Conservation (phyloP, 108 stramenopile species). For the Aurantiochytrium sp. region DNA sequence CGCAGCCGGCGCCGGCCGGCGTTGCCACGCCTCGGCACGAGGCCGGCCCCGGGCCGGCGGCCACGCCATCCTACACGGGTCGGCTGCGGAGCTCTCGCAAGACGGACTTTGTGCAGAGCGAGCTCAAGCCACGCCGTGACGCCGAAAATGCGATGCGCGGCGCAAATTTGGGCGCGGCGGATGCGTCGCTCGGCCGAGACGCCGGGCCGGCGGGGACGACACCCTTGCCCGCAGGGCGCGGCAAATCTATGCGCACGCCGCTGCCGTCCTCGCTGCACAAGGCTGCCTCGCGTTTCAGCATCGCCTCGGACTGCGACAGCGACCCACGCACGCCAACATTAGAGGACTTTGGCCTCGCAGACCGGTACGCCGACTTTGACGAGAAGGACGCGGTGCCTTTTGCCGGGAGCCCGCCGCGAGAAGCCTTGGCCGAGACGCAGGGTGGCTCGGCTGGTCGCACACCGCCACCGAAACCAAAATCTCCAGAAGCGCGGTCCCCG, state of each 20-base stretch:
- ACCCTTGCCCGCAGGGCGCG: neutral
- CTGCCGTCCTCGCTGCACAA: neutral
- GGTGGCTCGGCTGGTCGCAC: too few species aligned
- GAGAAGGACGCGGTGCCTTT: neutral
- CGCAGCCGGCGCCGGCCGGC: neutral
- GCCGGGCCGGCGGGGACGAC: neutral
- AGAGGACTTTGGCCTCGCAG: neutral
- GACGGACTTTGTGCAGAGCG: neutral
- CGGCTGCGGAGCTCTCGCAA: neutral
- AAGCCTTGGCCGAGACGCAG: too few species aligned
- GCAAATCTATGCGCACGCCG: neutral
- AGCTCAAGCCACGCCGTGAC: neutral
- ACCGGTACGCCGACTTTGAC: neutral
- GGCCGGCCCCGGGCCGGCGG: too few species aligned
- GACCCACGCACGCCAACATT: neutral
- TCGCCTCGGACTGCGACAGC: neutral
- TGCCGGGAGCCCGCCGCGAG: neutral
- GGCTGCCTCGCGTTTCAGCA: neutral
- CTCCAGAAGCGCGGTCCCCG: too few species aligned
- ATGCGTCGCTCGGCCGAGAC: too few species aligned
- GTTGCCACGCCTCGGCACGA: too few species aligned
- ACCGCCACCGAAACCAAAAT: too few species aligned
- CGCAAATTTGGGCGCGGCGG: too few species aligned
- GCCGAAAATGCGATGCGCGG: neutral
- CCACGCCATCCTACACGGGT: neutral